These are phyloP conservation scores for Bolboschoenus planiculmis DNA, from an alignment of 176 grass and related monocot genomes.

Conservation along the genomic window DNA sequence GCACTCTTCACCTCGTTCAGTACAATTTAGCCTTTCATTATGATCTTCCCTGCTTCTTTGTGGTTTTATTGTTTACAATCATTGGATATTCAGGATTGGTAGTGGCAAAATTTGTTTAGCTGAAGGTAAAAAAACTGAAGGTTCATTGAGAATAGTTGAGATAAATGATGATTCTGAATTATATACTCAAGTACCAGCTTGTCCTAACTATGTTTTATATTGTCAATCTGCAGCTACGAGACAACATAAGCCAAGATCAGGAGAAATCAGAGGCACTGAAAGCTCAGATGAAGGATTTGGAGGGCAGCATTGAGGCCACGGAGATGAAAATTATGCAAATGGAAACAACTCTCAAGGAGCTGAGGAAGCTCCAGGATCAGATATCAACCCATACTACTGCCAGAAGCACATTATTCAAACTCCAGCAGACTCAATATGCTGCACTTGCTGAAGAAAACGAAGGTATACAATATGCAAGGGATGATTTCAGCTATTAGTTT, in stretches of 20 bases:
- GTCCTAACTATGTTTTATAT: not conserved
- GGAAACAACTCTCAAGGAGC: constrained; percentile 52
- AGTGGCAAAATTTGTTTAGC: not conserved
- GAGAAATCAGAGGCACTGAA: constrained; percentile 78
- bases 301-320: constrained; percentile 42
- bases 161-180: not conserved
- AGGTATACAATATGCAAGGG: constrained; percentile 38
- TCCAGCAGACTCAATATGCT: constrained; percentile 60
- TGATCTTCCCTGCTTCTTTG: not conserved
- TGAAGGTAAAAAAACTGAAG: not conserved
- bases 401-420: constrained; percentile 69
- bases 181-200: no score
- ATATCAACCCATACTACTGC: constrained; percentile 48
- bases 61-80: not conserved
- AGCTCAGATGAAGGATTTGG: constrained; percentile 81
- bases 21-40: not conserved
- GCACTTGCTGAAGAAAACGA: constrained; percentile 94
- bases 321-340: constrained; percentile 43
- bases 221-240: constrained; percentile 48
- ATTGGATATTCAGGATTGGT: not conserved
- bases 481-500: not conserved
- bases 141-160: not conserved
- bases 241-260: constrained; percentile 86
- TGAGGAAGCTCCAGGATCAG: constrained; percentile 62
- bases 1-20: not conserved